Percentiles rank a stretch among this genome's conserved stretches.
Evolutionary conservation across 2,329 filamentous ascomycete species (phyloP).

Genomic region (Pestalotiopsis sp.): DNA sequence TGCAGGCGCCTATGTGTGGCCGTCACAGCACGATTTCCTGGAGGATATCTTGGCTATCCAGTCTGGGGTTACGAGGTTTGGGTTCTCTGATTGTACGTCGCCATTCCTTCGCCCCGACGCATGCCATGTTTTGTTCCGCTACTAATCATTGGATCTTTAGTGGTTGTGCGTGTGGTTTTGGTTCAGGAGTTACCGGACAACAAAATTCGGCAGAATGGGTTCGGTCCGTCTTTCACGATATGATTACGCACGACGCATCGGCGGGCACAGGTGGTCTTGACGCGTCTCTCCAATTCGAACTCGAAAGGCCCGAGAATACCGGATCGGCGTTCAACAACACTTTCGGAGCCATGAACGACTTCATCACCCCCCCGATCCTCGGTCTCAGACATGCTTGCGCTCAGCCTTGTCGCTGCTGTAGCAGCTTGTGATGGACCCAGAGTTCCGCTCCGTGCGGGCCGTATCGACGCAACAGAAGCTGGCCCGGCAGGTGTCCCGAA

Average conservation of each 20-base stretch:
- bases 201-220: slow-evolving; percentile 25
- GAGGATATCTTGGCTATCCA: slow-evolving; percentile 15
- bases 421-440: slow-evolving; percentile 24
- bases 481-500: slow-evolving; percentile 35
- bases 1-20: slow-evolving; percentile 14
- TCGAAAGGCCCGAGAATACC: slow-evolving; percentile 21
- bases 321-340: slow-evolving; percentile 24
- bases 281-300: slow-evolving; percentile 23
- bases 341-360: slow-evolving; percentile 22
- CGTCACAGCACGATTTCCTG: slow-evolving; percentile 12
- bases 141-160: neutral
- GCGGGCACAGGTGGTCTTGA: slow-evolving; percentile 23
- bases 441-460: slow-evolving; percentile 32
- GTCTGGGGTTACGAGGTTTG: slow-evolving; percentile 9
- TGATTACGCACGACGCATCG: slow-evolving; percentile 19
- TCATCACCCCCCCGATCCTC: slow-evolving; percentile 23
- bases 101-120: neutral
- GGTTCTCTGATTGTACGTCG: slow-evolving; percentile 15
- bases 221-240: slow-evolving; percentile 24
- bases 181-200: neutral
- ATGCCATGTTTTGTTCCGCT: neutral
- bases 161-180: slow-evolving; percentile 16
- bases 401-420: slow-evolving; percentile 29
- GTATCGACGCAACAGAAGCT: slow-evolving; percentile 31
- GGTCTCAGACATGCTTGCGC: slow-evolving; percentile 33